Evolutionary conservation across 805 yeast species (phyloP).

Genomic region (Clavispora asparagi): DNA sequence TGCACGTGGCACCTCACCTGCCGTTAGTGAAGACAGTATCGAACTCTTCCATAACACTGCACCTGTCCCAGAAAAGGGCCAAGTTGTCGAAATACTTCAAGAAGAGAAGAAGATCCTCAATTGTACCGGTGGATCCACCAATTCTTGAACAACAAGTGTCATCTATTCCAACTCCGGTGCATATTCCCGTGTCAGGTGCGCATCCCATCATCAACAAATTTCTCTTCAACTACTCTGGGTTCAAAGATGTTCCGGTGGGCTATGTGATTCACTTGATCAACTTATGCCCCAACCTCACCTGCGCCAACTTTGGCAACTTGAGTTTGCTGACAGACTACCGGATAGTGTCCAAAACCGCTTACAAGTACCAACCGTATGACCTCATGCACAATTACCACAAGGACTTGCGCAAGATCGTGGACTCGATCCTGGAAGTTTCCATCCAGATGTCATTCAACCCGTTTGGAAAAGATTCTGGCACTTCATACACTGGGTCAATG

Average conservation of each 20-base stretch:
- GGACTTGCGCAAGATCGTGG: conserved; percentile 20
- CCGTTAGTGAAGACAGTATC: conserved; percentile 12
- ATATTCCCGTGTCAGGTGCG: conserved; percentile 1
- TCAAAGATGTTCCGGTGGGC: conserved; percentile 80
- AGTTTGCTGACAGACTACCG: conserved; percentile 66
- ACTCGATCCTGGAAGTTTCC: conserved; percentile 12
- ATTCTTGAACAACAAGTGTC: not conserved
- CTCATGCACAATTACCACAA: conserved; percentile 34
- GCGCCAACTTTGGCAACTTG: conserved; percentile 55
- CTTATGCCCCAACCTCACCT: conserved; percentile 57
- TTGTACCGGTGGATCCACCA: not conserved
- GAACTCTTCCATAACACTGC: conserved; percentile 7
- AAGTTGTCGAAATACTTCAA: conserved; percentile 15
- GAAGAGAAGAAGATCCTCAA: conserved; percentile 6
- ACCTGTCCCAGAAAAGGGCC: conserved; percentile 12
- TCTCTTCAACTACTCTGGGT: conserved; percentile 54
- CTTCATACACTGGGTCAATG: not conserved
- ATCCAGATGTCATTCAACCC: conserved; percentile 1
- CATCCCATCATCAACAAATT: conserved; percentile 61
- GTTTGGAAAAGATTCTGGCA: not conserved
- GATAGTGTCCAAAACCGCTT: conserved; percentile 31
- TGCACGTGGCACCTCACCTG: conserved; percentile 18
- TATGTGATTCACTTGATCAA: conserved; percentile 61
- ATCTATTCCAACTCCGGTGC: not conserved
- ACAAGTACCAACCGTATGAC: conserved; percentile 36